These are phyloP conservation scores for Trichoderma hamatum DNA, from an alignment of 2,329 filamentous ascomycete species.

Conservation along the genomic window DNA sequence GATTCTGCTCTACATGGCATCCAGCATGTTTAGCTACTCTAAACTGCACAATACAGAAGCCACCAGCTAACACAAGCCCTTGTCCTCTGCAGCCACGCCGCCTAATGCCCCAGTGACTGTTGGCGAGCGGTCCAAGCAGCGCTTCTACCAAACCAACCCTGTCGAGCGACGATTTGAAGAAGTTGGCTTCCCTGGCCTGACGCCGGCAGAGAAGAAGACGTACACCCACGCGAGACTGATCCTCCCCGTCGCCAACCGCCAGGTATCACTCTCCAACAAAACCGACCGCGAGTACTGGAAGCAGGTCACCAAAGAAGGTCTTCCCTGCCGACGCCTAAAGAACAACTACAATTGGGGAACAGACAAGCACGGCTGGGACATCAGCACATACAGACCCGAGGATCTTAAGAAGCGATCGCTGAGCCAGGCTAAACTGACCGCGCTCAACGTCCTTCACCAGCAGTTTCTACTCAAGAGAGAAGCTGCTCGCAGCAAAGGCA, in stretches of 20 bases:
- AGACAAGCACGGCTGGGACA: slow-evolving; percentile 53
- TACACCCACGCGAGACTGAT: slow-evolving; percentile 54
- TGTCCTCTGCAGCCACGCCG: slow-evolving; percentile 30
- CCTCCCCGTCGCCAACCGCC: slow-evolving; percentile 44
- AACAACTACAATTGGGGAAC: slow-evolving; percentile 52
- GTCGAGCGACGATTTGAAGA: slow-evolving; percentile 50
- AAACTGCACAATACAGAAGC: not conserved
- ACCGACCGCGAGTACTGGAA: slow-evolving; percentile 62
- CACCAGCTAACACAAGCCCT: not conserved
- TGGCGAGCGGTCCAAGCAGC: slow-evolving; percentile 51
- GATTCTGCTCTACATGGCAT: not conserved
- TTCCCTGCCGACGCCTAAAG: slow-evolving; percentile 52
- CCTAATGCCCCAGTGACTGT: slow-evolving; percentile 49
- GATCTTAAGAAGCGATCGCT: slow-evolving; percentile 50
- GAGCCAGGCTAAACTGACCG: slow-evolving; percentile 48
- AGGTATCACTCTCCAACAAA: slow-evolving; percentile 47
- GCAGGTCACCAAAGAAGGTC: slow-evolving; percentile 54
- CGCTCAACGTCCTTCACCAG: slow-evolving; percentile 49
- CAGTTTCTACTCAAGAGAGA: slow-evolving; percentile 48
- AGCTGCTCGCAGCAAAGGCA: slow-evolving; percentile 33
- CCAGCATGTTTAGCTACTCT: not conserved
- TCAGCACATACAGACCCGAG: slow-evolving; percentile 52
- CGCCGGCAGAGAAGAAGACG: slow-evolving; percentile 52
- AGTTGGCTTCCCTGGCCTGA: slow-evolving; percentile 50
- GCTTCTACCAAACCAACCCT: slow-evolving; percentile 55